Conservation (phyloP, 108 stramenopile genomes). For the Pseudonitzschia pungens region DNA sequence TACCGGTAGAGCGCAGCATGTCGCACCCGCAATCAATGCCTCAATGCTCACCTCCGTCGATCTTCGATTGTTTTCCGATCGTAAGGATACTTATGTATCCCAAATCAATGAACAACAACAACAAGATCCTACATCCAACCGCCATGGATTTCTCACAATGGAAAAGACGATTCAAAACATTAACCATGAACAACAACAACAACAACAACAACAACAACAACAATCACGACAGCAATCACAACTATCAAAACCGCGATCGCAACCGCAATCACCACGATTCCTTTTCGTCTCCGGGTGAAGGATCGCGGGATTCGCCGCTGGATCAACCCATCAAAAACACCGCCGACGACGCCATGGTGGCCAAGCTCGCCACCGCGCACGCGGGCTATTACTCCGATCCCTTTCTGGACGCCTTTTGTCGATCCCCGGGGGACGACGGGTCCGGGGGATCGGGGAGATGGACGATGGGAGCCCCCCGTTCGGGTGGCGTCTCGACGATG, state of each 20-base stretch:
- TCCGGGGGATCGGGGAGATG: neutral
- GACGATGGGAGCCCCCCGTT: neutral
- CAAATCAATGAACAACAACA: too few species aligned
- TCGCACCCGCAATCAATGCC: too few species aligned
- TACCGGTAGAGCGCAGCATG: too few species aligned
- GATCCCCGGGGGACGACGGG: neutral
- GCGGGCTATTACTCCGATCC: constrained; percentile 83
- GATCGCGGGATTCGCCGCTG: neutral
- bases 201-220: neutral
- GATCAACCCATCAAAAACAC: constrained; percentile 65
- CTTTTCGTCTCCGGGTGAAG: neutral
- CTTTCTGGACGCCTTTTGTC: constrained; percentile 54
- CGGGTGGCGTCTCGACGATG: neutral
- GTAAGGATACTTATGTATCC: too few species aligned
- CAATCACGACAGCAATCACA: neutral
- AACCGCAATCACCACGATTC: too few species aligned
- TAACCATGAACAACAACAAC: neutral
- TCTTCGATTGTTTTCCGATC: too few species aligned
- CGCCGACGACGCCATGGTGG: constrained; percentile 72
- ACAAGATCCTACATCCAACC: too few species aligned
- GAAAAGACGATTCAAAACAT: neutral
- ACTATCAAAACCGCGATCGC: neutral
- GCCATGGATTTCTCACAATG: too few species aligned
- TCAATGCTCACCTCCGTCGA: too few species aligned
- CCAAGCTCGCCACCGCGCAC: constrained; percentile 70